Percentiles rank a stretch among this genome's conserved stretches.
phyloP scores from a whole-genome alignment of 768 basidiomycete genomes.

The Kwoniella mangroviensis region DNA sequence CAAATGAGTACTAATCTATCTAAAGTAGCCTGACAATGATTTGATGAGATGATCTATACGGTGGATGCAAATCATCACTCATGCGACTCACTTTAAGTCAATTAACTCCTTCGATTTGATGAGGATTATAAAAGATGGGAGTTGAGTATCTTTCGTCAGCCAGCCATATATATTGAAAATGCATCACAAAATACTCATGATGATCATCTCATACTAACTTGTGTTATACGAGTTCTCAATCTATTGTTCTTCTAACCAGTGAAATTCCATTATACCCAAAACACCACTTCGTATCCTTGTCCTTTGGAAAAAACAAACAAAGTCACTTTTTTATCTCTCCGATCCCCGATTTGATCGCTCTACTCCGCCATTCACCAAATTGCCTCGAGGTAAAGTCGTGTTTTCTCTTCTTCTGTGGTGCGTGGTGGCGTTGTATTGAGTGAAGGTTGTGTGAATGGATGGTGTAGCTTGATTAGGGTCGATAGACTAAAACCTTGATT shows the following conservation, averaged over 20 bases:
- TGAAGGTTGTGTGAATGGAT: background rate
- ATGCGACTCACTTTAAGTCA: background rate
- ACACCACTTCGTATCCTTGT: background rate
- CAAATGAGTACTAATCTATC: too few species aligned
- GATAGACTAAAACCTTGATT: background rate
- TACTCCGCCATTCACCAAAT: background rate
- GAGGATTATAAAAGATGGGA: too few species aligned
- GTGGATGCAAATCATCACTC: background rate
- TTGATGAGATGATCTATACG: background rate
- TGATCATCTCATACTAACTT: background rate
- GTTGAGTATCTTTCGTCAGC: conserved; percentile 7
- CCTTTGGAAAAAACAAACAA: background rate
- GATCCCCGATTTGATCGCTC: conserved; percentile 14
- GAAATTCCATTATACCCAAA: background rate
- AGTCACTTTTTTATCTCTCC: conserved; percentile 7
- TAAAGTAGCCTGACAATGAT: too few species aligned
- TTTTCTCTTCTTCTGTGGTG: background rate
- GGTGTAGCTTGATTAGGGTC: background rate
- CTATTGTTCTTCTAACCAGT: background rate
- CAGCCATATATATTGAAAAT: background rate
- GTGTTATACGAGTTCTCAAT: background rate
- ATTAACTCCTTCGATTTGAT: background rate
- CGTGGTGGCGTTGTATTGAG: background rate
- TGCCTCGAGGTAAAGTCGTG: conserved; percentile 8
- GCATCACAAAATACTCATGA: background rate